A percentile compares a stretch with the other conserved stretches of the same genome.
Evolutionary conservation across 148 eudicot genomes (phyloP).

Genomic region (Dianthus caryophyllus): DNA sequence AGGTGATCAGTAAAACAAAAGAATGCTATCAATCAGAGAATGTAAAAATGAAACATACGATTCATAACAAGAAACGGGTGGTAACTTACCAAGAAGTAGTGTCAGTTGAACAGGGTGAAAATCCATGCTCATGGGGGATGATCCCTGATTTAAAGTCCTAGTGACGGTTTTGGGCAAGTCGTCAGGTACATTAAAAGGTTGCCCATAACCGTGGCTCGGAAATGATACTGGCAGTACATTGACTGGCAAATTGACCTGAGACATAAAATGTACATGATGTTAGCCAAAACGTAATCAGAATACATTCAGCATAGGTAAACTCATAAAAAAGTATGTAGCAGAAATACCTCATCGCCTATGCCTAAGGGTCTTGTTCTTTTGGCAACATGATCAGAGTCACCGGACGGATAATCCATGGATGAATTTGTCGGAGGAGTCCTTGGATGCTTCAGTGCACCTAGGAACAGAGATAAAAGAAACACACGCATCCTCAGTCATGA

Average conservation of each 20-base stretch:
- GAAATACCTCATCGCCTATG: slow-evolving; percentile 61
- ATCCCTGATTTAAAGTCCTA: slow-evolving; percentile 65
- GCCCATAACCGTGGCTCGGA: slow-evolving; percentile 48
- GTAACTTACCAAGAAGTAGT: slow-evolving; percentile 62
- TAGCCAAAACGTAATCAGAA: neutral
- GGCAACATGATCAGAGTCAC: slow-evolving; percentile 71
- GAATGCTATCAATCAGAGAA: neutral
- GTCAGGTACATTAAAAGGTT: slow-evolving; percentile 51
- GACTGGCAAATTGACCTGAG: slow-evolving; percentile 62
- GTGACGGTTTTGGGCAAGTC: slow-evolving; percentile 77
- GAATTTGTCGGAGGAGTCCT: slow-evolving; percentile 80
- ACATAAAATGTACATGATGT: neutral
- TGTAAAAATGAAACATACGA: neutral
- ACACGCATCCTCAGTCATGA: no score
- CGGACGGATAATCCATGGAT: slow-evolving; percentile 70
- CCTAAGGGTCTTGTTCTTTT: slow-evolving; percentile 74
- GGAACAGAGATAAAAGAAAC: slow-evolving; percentile 18
- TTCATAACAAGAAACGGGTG: neutral
- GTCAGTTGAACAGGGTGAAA: slow-evolving; percentile 78
- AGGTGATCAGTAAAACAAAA: slow-evolving; percentile 10
- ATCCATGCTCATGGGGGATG: slow-evolving; percentile 88
- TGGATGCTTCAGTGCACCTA: slow-evolving; percentile 83
- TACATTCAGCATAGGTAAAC: neutral
- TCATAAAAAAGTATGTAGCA: slow-evolving; percentile 9
- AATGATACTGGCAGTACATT: slow-evolving; percentile 63